Base-by-base conservation (phyloP, 2,329 filamentous ascomycete species). In the Gaeumannomyces sp. region DNA sequence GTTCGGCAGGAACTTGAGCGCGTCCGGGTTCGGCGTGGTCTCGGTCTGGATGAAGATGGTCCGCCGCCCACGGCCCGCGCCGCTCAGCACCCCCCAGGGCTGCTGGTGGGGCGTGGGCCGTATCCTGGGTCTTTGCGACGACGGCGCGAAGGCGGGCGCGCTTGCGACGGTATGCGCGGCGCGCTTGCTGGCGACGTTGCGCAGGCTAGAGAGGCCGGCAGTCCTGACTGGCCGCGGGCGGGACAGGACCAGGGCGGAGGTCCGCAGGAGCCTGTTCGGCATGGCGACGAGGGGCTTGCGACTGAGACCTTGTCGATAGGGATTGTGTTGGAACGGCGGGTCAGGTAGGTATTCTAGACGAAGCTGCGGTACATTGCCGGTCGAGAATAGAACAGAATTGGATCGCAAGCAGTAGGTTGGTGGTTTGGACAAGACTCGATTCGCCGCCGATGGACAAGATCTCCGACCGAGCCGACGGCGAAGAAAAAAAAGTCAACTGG, bases 1-100 rank as follows among this genome's bases (percentile, higher is more conserved):
- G 78, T 97, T 97, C 2, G 95, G 95, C 56, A 96, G 85, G 79
- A 99, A 99, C 80, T 99, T 99, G 73, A 98, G 84, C 45, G 93
- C 93, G 80, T 98, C 93, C n/a, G 88, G 83, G 78, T 99, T 99
- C 31, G 95, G 95, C 1, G 95, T 99, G 69, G 85, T 86, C 74
- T 98, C 94, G 6, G 94, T 98, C 79, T 99, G 95, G 73, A 99
- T 99, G 81, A 98, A 99, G 77, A 99, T 96, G 29, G 88, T 93
- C 69, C 94, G 89, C 66, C 75, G 75, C 62, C 79, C 78, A 64
- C 72, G 72, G 35, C 35, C 75, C 72, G 62, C 69, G 59, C 71
- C 64, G 66, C 70, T 68, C 58, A 73, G 63, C 28, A 62, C 56
- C 29, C 66, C 64, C 65, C 64, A 65, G 6, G n/a, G 3, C 60